Evolutionary conservation across 139 green algal species (phyloP).

Genomic region (Prasinococcaceae sp.): DNA sequence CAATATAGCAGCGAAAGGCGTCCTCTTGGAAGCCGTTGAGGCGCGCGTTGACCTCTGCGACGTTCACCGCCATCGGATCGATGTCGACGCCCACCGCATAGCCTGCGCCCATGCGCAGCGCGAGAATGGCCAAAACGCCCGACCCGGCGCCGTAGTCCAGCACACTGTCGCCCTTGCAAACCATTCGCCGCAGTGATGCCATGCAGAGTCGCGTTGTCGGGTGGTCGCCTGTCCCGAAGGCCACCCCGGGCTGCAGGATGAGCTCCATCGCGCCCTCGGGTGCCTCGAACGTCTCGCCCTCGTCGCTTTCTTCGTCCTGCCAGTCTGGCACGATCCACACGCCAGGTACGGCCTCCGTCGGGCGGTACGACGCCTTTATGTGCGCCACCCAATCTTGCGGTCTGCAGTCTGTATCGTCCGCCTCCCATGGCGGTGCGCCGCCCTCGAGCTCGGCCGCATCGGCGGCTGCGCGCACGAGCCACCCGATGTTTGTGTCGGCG

Average conservation of each 20-base stretch:
- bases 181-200: constrained; percentile 16
- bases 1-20: constrained; percentile 6
- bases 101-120: constrained; percentile 24
- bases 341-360: constrained; percentile 14
- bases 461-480: no score
- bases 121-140: constrained; percentile 60
- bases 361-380: constrained; percentile 29
- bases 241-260: constrained; percentile 57
- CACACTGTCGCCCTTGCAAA: constrained; percentile 17
- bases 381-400: no score
- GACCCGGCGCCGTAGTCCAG: constrained; percentile 67
- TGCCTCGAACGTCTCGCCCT: constrained; percentile 13
- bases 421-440: no score
- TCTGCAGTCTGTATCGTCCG: no score
- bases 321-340: constrained; percentile 60
- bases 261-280: constrained; percentile 43
- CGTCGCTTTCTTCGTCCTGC: constrained; percentile 5
- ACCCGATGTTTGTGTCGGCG: no score
- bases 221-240: constrained; percentile 83
- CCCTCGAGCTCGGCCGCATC: no score
- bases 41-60: constrained; percentile 42
- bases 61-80: constrained; percentile 45
- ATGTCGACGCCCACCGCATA: constrained; percentile 48
- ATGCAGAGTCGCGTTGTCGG: constrained; percentile 78
- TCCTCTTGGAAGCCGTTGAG: constrained; percentile 40